Conservation (phyloP, 2,329 filamentous ascomycete species). For the Hymenoscyphus albidus region DNA sequence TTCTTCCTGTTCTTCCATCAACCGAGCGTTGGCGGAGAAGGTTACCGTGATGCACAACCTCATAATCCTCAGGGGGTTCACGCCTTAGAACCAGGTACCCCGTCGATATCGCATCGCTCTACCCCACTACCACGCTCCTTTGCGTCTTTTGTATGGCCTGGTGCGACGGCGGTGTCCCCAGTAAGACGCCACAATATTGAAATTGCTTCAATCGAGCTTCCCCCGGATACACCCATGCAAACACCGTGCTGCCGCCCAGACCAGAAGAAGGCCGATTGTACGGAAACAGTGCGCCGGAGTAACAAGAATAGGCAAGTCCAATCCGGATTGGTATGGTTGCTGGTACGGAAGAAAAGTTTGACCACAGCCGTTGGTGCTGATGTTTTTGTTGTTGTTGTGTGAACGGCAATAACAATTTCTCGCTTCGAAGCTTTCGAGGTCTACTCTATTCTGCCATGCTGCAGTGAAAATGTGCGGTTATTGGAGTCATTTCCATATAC, state of each 20-base stretch:
- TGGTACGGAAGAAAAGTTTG: no score
- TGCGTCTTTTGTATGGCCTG: no score
- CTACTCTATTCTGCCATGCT: no score
- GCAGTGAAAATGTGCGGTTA: background rate
- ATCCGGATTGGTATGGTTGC: no score
- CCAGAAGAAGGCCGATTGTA: background rate
- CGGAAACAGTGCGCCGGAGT: background rate
- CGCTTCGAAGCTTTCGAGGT: no score
- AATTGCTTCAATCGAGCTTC: conserved; percentile 1
- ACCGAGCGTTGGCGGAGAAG: background rate
- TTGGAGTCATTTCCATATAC: background rate
- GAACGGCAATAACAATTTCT: no score
- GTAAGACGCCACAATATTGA: background rate
- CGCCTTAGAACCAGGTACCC: background rate
- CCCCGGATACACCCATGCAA: background rate
- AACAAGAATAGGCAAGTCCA: background rate
- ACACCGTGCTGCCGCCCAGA: background rate
- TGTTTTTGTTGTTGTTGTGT: no score
- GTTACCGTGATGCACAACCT: background rate
- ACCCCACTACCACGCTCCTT: no score
- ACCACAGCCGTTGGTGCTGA: no score
- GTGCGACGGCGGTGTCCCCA: background rate
- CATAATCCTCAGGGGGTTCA: background rate
- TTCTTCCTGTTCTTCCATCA: background rate
- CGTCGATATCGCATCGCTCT: background rate